Evolutionary conservation across 805 yeast genomes (phyloP).

Genomic region (Suhomyces xylopsoci): DNA sequence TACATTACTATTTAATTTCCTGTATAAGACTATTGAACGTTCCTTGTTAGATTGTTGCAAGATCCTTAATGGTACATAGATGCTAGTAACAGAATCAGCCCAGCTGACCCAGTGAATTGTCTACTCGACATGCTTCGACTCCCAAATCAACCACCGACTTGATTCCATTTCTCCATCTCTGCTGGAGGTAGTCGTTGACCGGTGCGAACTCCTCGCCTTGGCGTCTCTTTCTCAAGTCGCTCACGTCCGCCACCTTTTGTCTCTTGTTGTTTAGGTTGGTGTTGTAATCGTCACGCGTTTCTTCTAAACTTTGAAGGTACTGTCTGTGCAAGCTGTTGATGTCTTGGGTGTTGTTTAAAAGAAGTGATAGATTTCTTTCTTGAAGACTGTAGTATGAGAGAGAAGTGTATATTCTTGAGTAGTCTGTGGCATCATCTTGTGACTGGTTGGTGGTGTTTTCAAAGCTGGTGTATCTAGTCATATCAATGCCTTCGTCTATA

Average conservation of each 20-base stretch:
- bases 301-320: slow-evolving; percentile 23
- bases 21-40: background rate
- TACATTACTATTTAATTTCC: background rate
- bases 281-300: slow-evolving; percentile 15
- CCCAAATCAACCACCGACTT: slow-evolving; percentile 35
- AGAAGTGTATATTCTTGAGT: slow-evolving; percentile 30
- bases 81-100: background rate
- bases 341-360: slow-evolving; percentile 32
- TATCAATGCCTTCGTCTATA: slow-evolving; percentile 29
- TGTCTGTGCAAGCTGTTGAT: slow-evolving; percentile 36
- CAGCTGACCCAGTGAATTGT: slow-evolving; percentile 4
- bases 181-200: slow-evolving; percentile 41
- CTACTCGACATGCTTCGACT: slow-evolving; percentile 23
- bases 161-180: slow-evolving; percentile 51
- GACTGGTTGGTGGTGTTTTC: slow-evolving; percentile 1
- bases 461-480: slow-evolving; percentile 20
- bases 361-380: slow-evolving; percentile 37
- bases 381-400: slow-evolving; percentile 41
- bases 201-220: slow-evolving; percentile 39
- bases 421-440: slow-evolving; percentile 14
- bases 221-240: slow-evolving; percentile 37
- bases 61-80: background rate
- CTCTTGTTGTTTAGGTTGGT: slow-evolving; percentile 30
- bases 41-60: background rate
- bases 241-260: slow-evolving; percentile 41